Evolutionary conservation across 2,329 filamentous ascomycete species (phyloP).

Genomic region (Anisogramma anomala): DNA sequence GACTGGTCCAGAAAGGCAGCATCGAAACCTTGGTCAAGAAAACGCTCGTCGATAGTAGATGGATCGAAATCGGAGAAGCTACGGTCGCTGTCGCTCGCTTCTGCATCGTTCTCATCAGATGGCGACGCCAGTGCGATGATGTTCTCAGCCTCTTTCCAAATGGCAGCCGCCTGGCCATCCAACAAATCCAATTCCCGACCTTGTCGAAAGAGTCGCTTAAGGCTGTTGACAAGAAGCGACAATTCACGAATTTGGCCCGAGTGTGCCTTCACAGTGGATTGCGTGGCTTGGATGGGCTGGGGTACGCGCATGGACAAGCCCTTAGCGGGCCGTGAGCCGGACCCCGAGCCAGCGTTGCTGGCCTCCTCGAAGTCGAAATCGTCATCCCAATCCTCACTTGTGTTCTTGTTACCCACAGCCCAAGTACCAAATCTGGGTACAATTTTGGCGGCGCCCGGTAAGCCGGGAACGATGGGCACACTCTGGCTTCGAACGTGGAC

Average conservation of each 20-base stretch:
- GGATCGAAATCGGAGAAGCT: constrained; percentile 29
- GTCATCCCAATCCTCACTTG: constrained; percentile 81
- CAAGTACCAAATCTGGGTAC: constrained; percentile 67
- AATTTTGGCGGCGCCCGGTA: constrained; percentile 41
- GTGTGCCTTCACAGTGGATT: constrained; percentile 71
- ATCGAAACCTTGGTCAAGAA: constrained; percentile 37
- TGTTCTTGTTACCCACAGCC: constrained; percentile 67
- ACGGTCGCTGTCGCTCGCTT: constrained; percentile 23
- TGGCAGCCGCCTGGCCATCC: constrained; percentile 43
- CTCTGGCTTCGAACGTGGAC: constrained; percentile 71
- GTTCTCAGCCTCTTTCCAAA: constrained; percentile 75
- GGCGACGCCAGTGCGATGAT: constrained; percentile 76
- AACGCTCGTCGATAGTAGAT: constrained; percentile 31
- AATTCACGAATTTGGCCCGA: constrained; percentile 75
- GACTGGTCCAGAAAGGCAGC: constrained; percentile 31
- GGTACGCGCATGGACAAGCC: constrained; percentile 57
- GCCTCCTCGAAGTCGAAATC: constrained; percentile 64
- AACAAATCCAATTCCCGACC: constrained; percentile 57
- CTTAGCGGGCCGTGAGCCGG: constrained; percentile 19
- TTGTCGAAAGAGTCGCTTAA: constrained; percentile 64
- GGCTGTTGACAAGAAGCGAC: constrained; percentile 68
- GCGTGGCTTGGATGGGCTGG: constrained; percentile 66
- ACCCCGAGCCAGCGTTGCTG: constrained; percentile 26
- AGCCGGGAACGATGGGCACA: constrained; percentile 58
- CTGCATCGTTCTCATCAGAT: constrained; percentile 45